phyloP scores from a whole-genome alignment of 1,284 basidiomycete species.

The Polyporus tsugae region DNA sequence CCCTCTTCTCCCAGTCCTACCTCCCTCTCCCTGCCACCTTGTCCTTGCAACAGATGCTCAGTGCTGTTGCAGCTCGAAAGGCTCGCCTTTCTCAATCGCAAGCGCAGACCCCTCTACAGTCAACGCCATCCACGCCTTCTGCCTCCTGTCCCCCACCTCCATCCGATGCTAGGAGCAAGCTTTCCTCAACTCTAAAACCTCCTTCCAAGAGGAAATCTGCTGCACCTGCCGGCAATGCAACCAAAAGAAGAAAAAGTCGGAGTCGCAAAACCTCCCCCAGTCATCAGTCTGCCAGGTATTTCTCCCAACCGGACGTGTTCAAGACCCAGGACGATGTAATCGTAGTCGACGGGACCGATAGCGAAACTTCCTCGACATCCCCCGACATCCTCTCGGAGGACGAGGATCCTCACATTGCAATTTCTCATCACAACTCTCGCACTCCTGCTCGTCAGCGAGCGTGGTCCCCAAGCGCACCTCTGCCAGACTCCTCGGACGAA shows the following conservation, averaged over 20 bases:
- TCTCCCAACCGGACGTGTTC: constrained; percentile 45
- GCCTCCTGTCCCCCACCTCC: constrained; percentile 26
- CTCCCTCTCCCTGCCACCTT: neutral
- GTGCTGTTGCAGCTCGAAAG: constrained; percentile 68
- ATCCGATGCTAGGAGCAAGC: constrained; percentile 14
- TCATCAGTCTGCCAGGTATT: constrained; percentile 44
- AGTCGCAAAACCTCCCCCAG: constrained; percentile 34
- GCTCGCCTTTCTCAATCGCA: constrained; percentile 46
- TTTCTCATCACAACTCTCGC: neutral
- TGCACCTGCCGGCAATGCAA: constrained; percentile 27
- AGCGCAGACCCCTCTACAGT: constrained; percentile 22
- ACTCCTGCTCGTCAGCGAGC: constrained; percentile 41
- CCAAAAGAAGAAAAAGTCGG: constrained; percentile 44
- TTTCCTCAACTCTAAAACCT: constrained; percentile 25
- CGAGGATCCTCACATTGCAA: constrained; percentile 30
- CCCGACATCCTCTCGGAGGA: constrained; percentile 32
- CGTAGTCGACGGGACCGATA: constrained; percentile 46
- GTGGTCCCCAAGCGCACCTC: constrained; percentile 63
- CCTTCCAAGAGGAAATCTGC: constrained; percentile 45
- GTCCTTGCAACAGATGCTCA: constrained; percentile 51
- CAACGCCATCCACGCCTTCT: constrained; percentile 24
- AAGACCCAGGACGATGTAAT: constrained; percentile 49
- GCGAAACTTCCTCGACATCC: constrained; percentile 38
- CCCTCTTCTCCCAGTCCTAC: neutral
- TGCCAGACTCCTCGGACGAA: constrained; percentile 62